phyloP scores from a whole-genome alignment of 805 yeast genomes.

The Wickerhamiella sergipiensis region DNA sequence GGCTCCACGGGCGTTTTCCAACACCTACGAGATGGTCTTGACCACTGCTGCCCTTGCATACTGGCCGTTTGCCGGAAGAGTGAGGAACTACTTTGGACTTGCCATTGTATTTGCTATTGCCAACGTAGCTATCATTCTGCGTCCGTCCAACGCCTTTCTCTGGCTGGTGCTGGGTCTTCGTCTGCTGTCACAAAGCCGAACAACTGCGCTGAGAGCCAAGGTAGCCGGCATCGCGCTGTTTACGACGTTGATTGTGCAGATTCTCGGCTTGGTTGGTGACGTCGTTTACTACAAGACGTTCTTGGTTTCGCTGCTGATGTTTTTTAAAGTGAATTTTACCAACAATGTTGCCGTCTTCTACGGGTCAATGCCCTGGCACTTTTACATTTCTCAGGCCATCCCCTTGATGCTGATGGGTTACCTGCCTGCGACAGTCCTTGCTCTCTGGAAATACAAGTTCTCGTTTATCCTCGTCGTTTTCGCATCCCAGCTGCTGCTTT shows the following conservation, averaged over 20 bases:
- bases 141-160: slow-evolving; percentile 73
- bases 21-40: slow-evolving; percentile 62
- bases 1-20: slow-evolving; percentile 72
- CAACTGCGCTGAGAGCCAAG: background rate
- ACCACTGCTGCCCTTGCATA: slow-evolving; percentile 51
- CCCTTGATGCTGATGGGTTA: slow-evolving; percentile 62
- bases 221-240: background rate
- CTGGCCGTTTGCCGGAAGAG: slow-evolving; percentile 39
- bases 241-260: background rate
- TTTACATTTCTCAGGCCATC: slow-evolving; percentile 68
- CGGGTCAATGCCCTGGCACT: slow-evolving; percentile 75
- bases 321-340: slow-evolving; percentile 14
- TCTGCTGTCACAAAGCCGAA: slow-evolving; percentile 8
- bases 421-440: slow-evolving; percentile 32
- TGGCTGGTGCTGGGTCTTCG: slow-evolving; percentile 54
- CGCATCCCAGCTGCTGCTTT: slow-evolving; percentile 35
- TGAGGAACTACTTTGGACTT: slow-evolving; percentile 11
- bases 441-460: slow-evolving; percentile 7
- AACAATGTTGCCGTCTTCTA: slow-evolving; percentile 27
- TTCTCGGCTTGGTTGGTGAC: background rate
- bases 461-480: slow-evolving; percentile 22
- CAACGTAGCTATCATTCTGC: slow-evolving; percentile 47
- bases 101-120: slow-evolving; percentile 38
- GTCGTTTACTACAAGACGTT: background rate
- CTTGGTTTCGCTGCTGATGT: slow-evolving; percentile 4